These are phyloP conservation scores for Boletus insuetus DNA, from an alignment of 768 basidiomycete genomes.

Conservation along the genomic window DNA sequence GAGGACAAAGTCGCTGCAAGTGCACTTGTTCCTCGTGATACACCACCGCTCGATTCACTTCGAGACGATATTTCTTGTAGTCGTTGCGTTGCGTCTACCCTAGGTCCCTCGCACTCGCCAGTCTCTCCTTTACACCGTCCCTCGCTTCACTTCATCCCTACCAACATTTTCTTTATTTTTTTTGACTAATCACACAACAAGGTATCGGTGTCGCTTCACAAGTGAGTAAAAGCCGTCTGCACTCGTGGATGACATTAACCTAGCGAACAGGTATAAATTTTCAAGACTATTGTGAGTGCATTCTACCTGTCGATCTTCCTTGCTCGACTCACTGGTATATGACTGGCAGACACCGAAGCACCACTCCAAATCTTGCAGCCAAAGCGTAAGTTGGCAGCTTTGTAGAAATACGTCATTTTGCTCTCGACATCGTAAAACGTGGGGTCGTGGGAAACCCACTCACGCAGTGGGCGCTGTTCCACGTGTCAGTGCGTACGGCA, in stretches of 20 bases:
- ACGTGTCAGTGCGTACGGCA: constrained; percentile 11
- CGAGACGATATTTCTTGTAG: constrained; percentile 43
- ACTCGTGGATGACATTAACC: constrained; percentile 3
- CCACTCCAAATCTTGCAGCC: not conserved
- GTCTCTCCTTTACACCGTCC: constrained; percentile 36
- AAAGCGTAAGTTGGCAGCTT: constrained; percentile 23
- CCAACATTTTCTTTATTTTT: constrained; percentile 14
- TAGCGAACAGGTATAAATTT: constrained; percentile 5
- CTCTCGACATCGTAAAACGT: constrained; percentile 38
- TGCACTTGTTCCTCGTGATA: constrained; percentile 22
- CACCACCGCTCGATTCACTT: constrained; percentile 51
- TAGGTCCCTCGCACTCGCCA: constrained; percentile 27
- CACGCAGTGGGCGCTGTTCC: constrained; percentile 13
- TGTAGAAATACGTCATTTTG: constrained; percentile 27
- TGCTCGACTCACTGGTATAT: constrained; percentile 3
- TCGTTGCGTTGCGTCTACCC: constrained; percentile 27
- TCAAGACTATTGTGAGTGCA: constrained; percentile 14
- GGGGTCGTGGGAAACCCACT: constrained; percentile 36
- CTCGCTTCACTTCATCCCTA: constrained; percentile 25
- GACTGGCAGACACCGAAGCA: constrained; percentile 6
- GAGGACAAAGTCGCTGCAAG: constrained; percentile 28
- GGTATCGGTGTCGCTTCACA: constrained; percentile 9
- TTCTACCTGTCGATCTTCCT: not conserved
- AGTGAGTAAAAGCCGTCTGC: constrained; percentile 15
- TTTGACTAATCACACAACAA: constrained; percentile 19